phyloP scores from a whole-genome alignment of 192 early-diverging fungal species.

The Umbelopsis vinacea region DNA sequence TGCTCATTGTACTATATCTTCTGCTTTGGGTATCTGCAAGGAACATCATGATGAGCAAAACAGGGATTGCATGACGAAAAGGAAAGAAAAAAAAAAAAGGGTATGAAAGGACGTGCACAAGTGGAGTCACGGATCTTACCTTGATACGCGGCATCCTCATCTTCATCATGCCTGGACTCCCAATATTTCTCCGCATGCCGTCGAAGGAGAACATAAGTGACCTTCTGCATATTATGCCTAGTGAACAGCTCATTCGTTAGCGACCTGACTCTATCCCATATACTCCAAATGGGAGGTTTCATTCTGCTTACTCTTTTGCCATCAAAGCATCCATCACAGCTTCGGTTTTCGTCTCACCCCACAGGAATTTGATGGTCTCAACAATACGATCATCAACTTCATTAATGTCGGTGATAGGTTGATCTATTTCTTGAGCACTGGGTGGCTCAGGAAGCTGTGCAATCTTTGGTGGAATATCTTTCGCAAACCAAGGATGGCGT shows the following conservation, averaged over 20 bases:
- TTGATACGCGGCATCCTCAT: constrained; percentile 24
- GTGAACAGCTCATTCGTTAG: no score
- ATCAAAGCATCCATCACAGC: constrained; percentile 33
- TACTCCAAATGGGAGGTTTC: no score
- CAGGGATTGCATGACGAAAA: no score
- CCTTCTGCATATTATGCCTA: constrained; percentile 48
- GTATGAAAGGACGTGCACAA: neutral
- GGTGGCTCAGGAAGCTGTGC: constrained; percentile 35
- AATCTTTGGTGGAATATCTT: constrained; percentile 37
- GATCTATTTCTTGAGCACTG: constrained; percentile 36
- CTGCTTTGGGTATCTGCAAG: neutral
- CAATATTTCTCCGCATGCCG: constrained; percentile 44
- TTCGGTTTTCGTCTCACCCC: constrained; percentile 40
- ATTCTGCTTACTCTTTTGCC: constrained; percentile 34
- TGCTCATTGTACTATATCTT: constrained; percentile 11
- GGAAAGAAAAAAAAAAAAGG: no score
- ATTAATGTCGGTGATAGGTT: constrained; percentile 30
- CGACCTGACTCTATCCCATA: no score
- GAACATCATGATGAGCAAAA: no score
- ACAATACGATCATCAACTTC: constrained; percentile 43
- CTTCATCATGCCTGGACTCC: constrained; percentile 41
- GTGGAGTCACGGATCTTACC: neutral
- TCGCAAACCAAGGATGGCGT: constrained; percentile 54
- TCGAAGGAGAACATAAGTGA: constrained; percentile 40
- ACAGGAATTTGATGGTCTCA: constrained; percentile 43